Evolutionary conservation across 306 rosid genomes (phyloP).

Genomic region (Hippophae rhamnoides): DNA sequence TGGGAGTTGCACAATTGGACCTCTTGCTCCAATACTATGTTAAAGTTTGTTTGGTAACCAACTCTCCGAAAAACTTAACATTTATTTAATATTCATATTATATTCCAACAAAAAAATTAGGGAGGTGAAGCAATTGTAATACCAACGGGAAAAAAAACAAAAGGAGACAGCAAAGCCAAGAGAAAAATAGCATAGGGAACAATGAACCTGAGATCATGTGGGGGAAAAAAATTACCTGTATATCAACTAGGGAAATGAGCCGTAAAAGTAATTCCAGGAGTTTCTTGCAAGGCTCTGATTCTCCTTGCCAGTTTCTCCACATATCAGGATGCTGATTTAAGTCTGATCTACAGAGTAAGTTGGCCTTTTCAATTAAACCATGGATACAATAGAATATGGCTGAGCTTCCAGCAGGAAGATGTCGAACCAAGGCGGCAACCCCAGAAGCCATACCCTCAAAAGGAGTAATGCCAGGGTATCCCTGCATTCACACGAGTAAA

Average conservation of each 20-base stretch:
- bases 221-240: conserved; percentile 39
- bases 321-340: conserved; percentile 37
- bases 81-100: too few species aligned
- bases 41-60: too few species aligned
- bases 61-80: too few species aligned
- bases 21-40: too few species aligned
- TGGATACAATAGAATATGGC: conserved; percentile 68
- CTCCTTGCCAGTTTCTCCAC: conserved; percentile 76
- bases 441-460: conserved; percentile 96
- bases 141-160: too few species aligned
- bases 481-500: conserved; percentile 38
- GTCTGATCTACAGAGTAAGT: conserved; percentile 43
- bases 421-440: conserved; percentile 59
- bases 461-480: conserved; percentile 79
- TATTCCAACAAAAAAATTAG: too few species aligned
- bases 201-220: too few species aligned
- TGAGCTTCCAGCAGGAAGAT: conserved; percentile 95
- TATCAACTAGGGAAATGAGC: conserved; percentile 67
- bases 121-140: too few species aligned
- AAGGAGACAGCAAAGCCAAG: too few species aligned
- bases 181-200: too few species aligned
- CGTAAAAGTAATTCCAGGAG: conserved; percentile 71
- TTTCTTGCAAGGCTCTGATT: conserved; percentile 75
- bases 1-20: too few species aligned
- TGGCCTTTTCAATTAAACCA: conserved; percentile 55